phyloP scores from a whole-genome alignment of 208 protist genomes.

The Acanthamoeba divionensis region DNA sequence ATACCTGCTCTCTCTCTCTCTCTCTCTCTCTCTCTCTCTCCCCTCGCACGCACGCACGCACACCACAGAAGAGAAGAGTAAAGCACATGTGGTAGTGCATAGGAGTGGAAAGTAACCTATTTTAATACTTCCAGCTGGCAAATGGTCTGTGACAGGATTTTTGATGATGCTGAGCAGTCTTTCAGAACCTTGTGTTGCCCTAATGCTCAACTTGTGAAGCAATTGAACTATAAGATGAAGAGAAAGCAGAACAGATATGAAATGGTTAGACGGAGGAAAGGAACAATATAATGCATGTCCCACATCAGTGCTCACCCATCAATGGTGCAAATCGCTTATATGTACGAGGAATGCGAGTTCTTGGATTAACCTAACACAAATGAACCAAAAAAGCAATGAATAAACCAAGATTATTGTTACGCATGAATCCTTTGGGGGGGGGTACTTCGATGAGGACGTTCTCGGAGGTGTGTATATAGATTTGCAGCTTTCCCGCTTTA shows the following conservation, averaged over 20 bases:
- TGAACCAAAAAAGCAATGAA: no score
- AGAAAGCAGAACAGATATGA: not conserved
- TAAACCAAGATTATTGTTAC: no score
- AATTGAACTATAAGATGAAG: slow-evolving; percentile 86
- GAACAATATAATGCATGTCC: not conserved
- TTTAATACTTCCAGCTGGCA: slow-evolving; percentile 80
- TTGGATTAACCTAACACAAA: slow-evolving; percentile 92
- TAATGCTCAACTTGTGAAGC: slow-evolving; percentile 97
- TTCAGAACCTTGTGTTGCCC: slow-evolving; percentile 85
- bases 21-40: no score
- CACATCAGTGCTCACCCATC: slow-evolving; percentile 85
- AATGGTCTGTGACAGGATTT: slow-evolving; percentile 97
- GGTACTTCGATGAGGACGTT: slow-evolving; percentile 87
- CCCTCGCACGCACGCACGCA: not conserved
- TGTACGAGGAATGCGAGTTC: slow-evolving; percentile 96
- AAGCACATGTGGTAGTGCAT: slow-evolving; percentile 47
- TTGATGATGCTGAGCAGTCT: slow-evolving; percentile 96
- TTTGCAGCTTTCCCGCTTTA: slow-evolving; percentile 94
- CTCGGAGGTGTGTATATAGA: slow-evolving; percentile 95
- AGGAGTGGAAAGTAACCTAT: slow-evolving; percentile 12
- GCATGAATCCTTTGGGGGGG: no score
- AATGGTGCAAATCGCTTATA: slow-evolving; percentile 97
- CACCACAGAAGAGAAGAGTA: slow-evolving; percentile 57
- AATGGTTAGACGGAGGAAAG: not conserved
- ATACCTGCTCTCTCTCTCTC: no score